Evolutionary conservation across 1,284 basidiomycete species (phyloP), one percentile per base, ranked within the genome.

Genomic region (Cutaneotrichosporon curvatum): DNA sequence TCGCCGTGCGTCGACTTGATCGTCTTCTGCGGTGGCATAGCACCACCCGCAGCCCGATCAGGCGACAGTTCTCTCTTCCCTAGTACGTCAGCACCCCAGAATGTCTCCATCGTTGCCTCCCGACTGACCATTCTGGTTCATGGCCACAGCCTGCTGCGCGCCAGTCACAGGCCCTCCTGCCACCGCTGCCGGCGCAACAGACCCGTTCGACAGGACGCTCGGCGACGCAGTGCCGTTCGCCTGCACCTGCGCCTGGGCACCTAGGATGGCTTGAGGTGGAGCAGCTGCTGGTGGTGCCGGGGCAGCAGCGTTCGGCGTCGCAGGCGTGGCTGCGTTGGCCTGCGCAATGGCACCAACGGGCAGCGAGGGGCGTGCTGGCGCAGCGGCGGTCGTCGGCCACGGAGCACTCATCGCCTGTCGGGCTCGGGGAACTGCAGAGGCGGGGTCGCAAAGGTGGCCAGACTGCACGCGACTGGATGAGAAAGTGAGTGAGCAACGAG

Each of bases 31-130:
- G 52, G 52, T 7, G 52, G 52, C 30, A 25, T 34, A 19, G 41
- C 35, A 3, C 40, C 41, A 11, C 28, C 41, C 9, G 22, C 28
- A 4, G 40, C 7, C 2, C 51, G 30, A 15, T 53, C 47, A 1
- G 52, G 48, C 33, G 52, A 54, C 15, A 54, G 35, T 23, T 54
- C 52, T 2, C 52, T 31, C 43, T 54, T 54, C 21, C 48, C 52
- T 54, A n/a, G n/a, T n/a, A n/a, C n/a, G n/a, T n/a, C n/a, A n/a
- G 32, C n/a, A 23, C 12, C 40, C 43, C 40, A 50, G 43, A 11
- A 14, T 22, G 14, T 11, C n/a, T 28, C 21, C 14, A 28, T 32
- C 25, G 37, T 4, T 11, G 7, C 0, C 4, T 19, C 12, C 4
- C 8, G 7, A 43, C 52, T 10, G n/a, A 54, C 52, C 52, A 35